Conservation (phyloP, 352 stramenopile genomes). For the Thalassiosira exigua region DNA sequence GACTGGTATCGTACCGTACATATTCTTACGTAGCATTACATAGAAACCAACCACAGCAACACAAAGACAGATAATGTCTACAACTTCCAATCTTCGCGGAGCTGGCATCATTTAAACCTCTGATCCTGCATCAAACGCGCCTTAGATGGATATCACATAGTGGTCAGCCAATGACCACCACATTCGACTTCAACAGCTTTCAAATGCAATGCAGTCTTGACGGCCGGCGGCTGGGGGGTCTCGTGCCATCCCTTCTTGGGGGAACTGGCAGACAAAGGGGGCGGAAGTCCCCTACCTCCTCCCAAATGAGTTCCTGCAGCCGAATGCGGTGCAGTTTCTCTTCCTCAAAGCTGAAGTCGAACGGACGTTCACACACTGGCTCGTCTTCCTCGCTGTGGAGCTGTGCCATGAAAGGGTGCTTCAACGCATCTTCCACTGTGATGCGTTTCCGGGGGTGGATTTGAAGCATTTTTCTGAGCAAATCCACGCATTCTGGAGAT, state of each 20-base stretch:
- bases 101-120: constrained; percentile 25
- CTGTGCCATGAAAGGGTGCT: constrained; percentile 95
- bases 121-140: constrained; percentile 38
- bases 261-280: constrained; percentile 75
- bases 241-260: constrained; percentile 52
- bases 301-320: constrained; percentile 85
- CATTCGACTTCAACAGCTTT: constrained; percentile 2
- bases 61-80: constrained; percentile 12
- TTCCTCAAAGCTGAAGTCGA: constrained; percentile 86
- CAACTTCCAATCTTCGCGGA: constrained; percentile 8
- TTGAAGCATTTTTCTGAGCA: constrained; percentile 89
- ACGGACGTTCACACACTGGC: constrained; percentile 66
- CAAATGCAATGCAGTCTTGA: constrained; percentile 58
- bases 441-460: constrained; percentile 95
- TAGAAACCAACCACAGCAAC: constrained; percentile 1
- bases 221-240: constrained; percentile 42
- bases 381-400: constrained; percentile 87
- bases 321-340: constrained; percentile 77
- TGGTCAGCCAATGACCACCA: background rate
- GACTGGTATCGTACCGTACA: too few species aligned
- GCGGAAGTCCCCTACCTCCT: constrained; percentile 82
- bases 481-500: constrained; percentile 85
- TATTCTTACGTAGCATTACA: too few species aligned
- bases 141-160: too few species aligned
- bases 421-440: constrained; percentile 93